Conservation (phyloP, 345 rosid genomes). For the Boechera divaricarpa region DNA sequence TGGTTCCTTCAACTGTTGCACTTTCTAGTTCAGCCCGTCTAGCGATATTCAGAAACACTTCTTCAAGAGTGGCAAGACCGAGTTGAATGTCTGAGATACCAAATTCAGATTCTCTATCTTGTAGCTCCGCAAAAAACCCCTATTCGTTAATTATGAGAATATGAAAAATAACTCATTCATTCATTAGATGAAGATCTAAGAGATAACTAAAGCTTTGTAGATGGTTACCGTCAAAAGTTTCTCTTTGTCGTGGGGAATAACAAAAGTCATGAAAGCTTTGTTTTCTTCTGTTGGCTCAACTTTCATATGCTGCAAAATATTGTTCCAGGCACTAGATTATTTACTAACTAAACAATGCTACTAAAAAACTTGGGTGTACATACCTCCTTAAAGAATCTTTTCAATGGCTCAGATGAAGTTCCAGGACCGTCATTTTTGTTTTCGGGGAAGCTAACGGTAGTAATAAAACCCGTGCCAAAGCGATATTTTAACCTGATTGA, state of each 20-base stretch:
- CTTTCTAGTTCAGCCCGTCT: constrained; percentile 87
- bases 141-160: constrained; percentile 30
- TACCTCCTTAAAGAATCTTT: constrained; percentile 76
- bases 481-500: constrained; percentile 86
- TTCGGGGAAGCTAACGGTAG: constrained; percentile 72
- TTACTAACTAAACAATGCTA: constrained; percentile 1
- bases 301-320: constrained; percentile 60
- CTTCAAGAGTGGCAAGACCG: constrained; percentile 89
- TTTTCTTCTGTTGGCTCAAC: constrained; percentile 75
- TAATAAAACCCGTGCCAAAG: constrained; percentile 89
- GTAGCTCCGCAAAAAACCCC: constrained; percentile 71
- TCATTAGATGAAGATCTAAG: not conserved
- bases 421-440: constrained; percentile 37
- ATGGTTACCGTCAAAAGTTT: constrained; percentile 60
- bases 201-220: not conserved
- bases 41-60: constrained; percentile 90
- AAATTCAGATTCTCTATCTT: constrained; percentile 65
- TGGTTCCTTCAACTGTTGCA: constrained; percentile 74
- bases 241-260: constrained; percentile 85
- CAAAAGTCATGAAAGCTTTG: constrained; percentile 74
- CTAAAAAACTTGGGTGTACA: not conserved
- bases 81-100: constrained; percentile 84
- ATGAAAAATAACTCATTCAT: not conserved
- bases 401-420: constrained; percentile 53
- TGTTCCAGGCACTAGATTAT: constrained; percentile 10